Percentiles rank a stretch among this genome's conserved stretches.
Conservation (phyloP, 2,329 filamentous ascomycete genomes). For the Arthrinium phaeospermum region DNA sequence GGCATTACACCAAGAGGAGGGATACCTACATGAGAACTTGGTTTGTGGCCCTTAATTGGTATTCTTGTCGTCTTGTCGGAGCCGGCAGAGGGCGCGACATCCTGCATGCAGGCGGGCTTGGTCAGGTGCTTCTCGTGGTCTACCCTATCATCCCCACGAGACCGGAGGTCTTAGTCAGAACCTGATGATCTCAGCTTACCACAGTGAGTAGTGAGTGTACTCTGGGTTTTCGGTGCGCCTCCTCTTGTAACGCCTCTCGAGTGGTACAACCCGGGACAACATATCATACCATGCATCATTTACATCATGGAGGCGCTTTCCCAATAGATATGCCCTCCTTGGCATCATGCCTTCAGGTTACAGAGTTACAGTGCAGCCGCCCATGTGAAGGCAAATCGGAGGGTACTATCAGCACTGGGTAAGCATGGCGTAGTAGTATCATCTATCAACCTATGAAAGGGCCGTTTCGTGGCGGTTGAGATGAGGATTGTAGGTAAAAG, state of each 20-base stretch:
- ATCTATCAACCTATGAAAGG: not conserved
- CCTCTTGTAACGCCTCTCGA: not conserved
- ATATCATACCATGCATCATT: not conserved
- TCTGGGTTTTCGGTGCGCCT: slow-evolving; percentile 7
- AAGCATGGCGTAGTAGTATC: not conserved
- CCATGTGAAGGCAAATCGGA: not conserved
- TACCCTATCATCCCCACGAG: slow-evolving; percentile 16
- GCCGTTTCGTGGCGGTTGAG: not conserved
- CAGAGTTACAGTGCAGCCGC: slow-evolving; percentile 4
- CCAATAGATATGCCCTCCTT: not conserved
- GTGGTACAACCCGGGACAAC: not conserved
- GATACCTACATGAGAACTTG: not conserved
- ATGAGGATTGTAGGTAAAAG: not conserved
- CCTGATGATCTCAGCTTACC: slow-evolving; percentile 11
- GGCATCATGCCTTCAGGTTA: not conserved
- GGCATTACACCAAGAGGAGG: not conserved
- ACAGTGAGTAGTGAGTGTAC: not conserved
- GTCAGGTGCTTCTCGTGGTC: slow-evolving; percentile 17
- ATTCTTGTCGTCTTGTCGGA: not conserved
- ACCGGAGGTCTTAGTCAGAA: slow-evolving; percentile 13
- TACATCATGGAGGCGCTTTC: not conserved
- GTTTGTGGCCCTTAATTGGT: not conserved
- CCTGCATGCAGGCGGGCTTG: not conserved
- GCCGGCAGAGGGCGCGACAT: slow-evolving; percentile 11
- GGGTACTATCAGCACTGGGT: not conserved